Percentiles rank a stretch among this genome's conserved stretches.
Conservation (phyloP, 1,284 basidiomycete species). For the Xanthoconium separans region DNA sequence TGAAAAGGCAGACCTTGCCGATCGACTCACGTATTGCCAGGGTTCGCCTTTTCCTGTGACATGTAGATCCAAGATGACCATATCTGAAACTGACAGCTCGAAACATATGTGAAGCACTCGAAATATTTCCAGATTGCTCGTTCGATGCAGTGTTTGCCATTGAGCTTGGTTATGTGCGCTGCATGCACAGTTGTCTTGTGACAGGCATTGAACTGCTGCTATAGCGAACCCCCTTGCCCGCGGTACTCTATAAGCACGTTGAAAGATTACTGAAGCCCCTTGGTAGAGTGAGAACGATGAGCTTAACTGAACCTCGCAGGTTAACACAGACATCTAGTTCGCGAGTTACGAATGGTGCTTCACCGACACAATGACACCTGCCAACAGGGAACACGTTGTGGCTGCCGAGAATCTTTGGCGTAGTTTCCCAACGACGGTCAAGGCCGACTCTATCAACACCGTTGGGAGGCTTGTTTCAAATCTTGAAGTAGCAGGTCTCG, state of each 20-base stretch:
- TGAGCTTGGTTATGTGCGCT: slow-evolving; percentile 11
- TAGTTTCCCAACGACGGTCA: slow-evolving; percentile 1
- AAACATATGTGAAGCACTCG: slow-evolving; percentile 8
- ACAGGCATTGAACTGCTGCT: background rate
- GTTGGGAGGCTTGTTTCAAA: background rate
- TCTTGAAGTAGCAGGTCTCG: slow-evolving; percentile 3
- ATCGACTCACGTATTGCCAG: slow-evolving; percentile 5
- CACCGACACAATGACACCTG: slow-evolving; percentile 6
- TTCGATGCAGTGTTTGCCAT: slow-evolving; percentile 11
- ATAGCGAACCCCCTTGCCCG: slow-evolving; percentile 5
- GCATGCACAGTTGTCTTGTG: background rate
- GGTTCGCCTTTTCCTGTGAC: background rate
- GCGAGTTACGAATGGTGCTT: slow-evolving; percentile 16
- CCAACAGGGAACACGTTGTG: slow-evolving; percentile 2
- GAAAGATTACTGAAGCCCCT: slow-evolving; percentile 12
- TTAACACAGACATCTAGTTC: slow-evolving; percentile 6
- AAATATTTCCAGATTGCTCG: slow-evolving; percentile 6
- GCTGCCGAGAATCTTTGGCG: slow-evolving; percentile 5
- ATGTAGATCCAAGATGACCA: background rate
- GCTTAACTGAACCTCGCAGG: background rate
- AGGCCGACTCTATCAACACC: slow-evolving; percentile 2
- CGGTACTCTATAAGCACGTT: slow-evolving; percentile 3
- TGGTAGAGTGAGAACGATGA: slow-evolving; percentile 6
- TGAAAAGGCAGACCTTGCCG: slow-evolving; percentile 2
- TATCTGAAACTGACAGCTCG: background rate